Conservation (phyloP, 352 stramenopile genomes). For the Globisporangium carolinianum region DNA sequence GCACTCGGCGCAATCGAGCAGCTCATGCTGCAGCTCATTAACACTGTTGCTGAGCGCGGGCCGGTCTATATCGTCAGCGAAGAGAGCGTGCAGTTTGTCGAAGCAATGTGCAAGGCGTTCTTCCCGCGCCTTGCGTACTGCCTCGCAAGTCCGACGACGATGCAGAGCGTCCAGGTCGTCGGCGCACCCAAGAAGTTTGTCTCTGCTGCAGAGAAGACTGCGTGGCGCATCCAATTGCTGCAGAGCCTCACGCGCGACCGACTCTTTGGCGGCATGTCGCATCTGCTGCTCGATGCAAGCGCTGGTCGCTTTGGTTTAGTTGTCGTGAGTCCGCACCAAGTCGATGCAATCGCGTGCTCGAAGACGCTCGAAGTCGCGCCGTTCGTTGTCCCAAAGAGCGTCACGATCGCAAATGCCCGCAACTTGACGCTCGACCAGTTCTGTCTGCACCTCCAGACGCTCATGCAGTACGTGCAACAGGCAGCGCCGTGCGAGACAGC, state of each 20-base stretch:
- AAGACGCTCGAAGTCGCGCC: slow-evolving; percentile 50
- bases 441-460: slow-evolving; percentile 37
- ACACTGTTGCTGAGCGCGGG: slow-evolving; percentile 30
- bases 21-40: slow-evolving; percentile 44
- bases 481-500: slow-evolving; percentile 42
- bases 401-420: slow-evolving; percentile 40
- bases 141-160: slow-evolving; percentile 32
- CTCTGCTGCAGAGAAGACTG: slow-evolving; percentile 37
- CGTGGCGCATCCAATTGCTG: slow-evolving; percentile 44
- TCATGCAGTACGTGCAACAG: slow-evolving; percentile 48
- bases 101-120: slow-evolving; percentile 51
- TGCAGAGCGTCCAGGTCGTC: slow-evolving; percentile 57
- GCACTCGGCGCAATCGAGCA: slow-evolving; percentile 56
- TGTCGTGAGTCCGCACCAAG: slow-evolving; percentile 50
- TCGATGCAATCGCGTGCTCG: slow-evolving; percentile 41
- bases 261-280: slow-evolving; percentile 36
- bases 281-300: slow-evolving; percentile 29
- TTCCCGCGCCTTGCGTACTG: slow-evolving; percentile 62
- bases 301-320: slow-evolving; percentile 51
- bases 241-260: slow-evolving; percentile 52
- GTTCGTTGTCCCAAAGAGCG: slow-evolving; percentile 52
- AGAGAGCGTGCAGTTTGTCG: slow-evolving; percentile 51
- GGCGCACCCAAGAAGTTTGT: slow-evolving; percentile 48
- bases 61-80: slow-evolving; percentile 66
- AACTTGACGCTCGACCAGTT: slow-evolving; percentile 51